Percentiles rank a stretch among this genome's conserved stretches.
phyloP scores from a whole-genome alignment of 23 red algal genomes.

The Gracilaria gracilis region DNA sequence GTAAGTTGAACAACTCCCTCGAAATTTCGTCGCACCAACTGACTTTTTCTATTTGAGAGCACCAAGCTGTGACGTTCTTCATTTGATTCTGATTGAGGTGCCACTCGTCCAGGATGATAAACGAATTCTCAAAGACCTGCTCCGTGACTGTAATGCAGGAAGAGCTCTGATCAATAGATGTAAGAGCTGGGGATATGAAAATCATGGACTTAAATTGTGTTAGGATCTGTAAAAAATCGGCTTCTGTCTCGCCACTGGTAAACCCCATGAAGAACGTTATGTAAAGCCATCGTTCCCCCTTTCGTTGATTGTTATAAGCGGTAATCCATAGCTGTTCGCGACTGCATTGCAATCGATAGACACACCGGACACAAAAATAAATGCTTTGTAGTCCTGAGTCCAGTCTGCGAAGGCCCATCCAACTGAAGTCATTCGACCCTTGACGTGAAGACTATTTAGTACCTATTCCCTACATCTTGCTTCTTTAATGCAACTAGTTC shows the following conservation, averaged over 20 bases:
- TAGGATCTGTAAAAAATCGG: no score
- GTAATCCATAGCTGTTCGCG: no score
- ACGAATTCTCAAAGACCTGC: neutral
- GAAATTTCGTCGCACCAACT: conserved; percentile 7
- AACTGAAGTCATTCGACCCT: neutral
- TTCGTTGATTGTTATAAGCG: no score
- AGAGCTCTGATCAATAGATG: conserved; percentile 19
- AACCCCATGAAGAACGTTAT: no score
- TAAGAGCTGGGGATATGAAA: no score
- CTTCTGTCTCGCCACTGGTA: no score
- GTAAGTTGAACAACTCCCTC: conserved; percentile 1
- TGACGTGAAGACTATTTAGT: neutral
- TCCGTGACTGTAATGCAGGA: neutral
- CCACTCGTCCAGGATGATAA: conserved; percentile 4
- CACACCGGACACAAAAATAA: neutral
- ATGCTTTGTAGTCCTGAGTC: neutral
- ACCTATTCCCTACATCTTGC: neutral
- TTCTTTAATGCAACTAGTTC: conserved; percentile 1
- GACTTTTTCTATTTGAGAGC: neutral
- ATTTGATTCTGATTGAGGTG: no score
- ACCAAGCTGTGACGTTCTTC: no score
- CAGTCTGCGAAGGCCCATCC: neutral
- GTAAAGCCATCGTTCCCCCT: no score
- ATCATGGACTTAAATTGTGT: no score
- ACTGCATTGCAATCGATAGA: neutral